Base-by-base conservation (phyloP, 75 land plant genomes). In the Chamaecyparis obtusa region DNA sequence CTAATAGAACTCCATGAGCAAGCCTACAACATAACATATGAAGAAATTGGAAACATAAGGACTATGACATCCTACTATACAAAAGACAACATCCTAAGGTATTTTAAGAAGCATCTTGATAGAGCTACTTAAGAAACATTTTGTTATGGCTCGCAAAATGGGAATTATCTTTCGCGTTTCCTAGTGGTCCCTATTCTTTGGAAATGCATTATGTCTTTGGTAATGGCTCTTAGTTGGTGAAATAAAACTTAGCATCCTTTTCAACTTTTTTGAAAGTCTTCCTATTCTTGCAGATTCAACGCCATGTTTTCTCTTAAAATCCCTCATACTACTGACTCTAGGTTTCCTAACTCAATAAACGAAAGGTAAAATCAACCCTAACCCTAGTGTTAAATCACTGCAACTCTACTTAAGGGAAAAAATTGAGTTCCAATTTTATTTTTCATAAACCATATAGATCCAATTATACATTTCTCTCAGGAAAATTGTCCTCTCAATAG, bases 371-470 rank as follows among this genome's bases (percentile, higher is more conserved):
- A 60, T 60, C 24, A 7, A 60, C 67, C 67, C 67, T 19, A 27
- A 60, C 67, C 67, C 67, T 21, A 19, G 44, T 24, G 92, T 85
- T 32, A 15, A 80, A 43, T 74, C 83, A 0, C 88, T 89, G 17
- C 33, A 79, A 64, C n/a, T n/a, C n/a, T n/a, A n/a, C n/a, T n/a
- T n/a, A n/a, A n/a, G n/a, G n/a, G 92, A 91, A 15, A 79, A 85
- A 54, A 89, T 91, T 41, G 88, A 91, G 85, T 85, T 91, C 44
- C 57, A 87, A 89, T 43, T 84, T 91, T 37, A 46, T 86, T 69
- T 91, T 91, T 74, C 89, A 87, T 49, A 89, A 91, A 36, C 92
- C 92, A 17, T 91, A 91, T n/a, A 75, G 92, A 84, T 91, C 88
- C 79, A 80, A 89, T 21, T 60, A 5, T 60, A 19, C 3, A 60